Conservation (phyloP, 768 basidiomycete species). For the Dacryopinax primogenitus region DNA sequence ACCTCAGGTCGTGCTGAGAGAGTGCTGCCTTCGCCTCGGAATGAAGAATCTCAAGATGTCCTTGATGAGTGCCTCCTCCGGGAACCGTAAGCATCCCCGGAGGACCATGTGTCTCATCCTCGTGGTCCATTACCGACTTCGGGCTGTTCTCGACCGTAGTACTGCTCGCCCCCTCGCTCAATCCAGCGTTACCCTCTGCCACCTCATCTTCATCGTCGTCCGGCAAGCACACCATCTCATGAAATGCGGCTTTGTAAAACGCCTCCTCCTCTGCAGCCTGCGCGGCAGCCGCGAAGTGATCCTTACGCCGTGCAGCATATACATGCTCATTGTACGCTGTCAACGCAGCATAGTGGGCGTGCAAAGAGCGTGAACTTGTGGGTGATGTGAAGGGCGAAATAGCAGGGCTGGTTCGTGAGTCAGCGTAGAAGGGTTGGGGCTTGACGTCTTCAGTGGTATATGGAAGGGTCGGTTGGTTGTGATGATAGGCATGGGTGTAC, state of each 20-base stretch:
- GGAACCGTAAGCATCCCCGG: neutral
- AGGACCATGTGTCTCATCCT: neutral
- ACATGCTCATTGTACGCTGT: neutral
- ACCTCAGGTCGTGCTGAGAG: no score
- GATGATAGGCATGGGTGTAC: neutral
- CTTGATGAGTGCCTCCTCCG: neutral
- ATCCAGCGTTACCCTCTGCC: neutral
- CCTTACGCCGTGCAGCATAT: neutral
- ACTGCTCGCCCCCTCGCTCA: slow-evolving; percentile 3
- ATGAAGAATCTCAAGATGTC: neutral
- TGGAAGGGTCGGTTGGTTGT: neutral
- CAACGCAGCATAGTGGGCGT: neutral
- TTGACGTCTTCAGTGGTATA: neutral
- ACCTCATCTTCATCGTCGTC: neutral
- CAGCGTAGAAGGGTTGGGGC: neutral
- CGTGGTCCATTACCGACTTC: slow-evolving; percentile 1
- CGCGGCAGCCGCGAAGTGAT: neutral
- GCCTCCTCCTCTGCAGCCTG: neutral
- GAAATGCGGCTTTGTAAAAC: slow-evolving; percentile 6
- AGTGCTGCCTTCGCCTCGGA: neutral
- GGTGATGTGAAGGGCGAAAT: neutral
- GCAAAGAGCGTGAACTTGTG: neutral
- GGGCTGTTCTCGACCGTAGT: slow-evolving; percentile 4
- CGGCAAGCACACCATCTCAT: slow-evolving; percentile 7
- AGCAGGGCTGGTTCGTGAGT: neutral